Evolutionary conservation across 441 rosid species (phyloP), one percentile per base, ranked within the genome.

Genomic region (Populus hybrid): DNA sequence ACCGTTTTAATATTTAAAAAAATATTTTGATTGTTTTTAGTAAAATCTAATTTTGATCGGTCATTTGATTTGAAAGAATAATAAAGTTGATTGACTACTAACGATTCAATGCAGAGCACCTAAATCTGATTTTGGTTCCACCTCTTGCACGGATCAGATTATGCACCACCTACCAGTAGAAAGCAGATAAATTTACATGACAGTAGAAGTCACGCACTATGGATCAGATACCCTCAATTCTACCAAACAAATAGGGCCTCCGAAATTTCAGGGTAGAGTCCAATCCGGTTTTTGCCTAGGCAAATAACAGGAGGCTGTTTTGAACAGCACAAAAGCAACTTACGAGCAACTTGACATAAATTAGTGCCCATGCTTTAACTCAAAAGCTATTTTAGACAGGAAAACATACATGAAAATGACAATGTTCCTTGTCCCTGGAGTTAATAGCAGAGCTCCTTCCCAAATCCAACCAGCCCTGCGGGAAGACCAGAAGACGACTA

Each of bases 41-140:
- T 42, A 8, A 0, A 42, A 3, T 0, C 3, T 0, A 11, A 42
- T 11, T 11, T 40, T 42, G 1, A 42, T 11, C 18, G 0, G 1
- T 26, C 2, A 26, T 26, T 26, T 26, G 28, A 26, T 2, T 26
- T 26, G 28, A 2, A 26, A 26, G 28, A 26, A 26, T 26, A 26
- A 26, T 42, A 3, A 30, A 30, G 4, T 30, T 30, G 32, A 11
- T 0, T 4, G 32, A 11, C 11, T 3, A 14, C 5, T 0, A 30
- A 1, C 8, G 8, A 5, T 30, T 30, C 61, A 53, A 53, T 53
- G 21, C 61, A 1, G 61, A 53, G n/a, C 8, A 18, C 61, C 61
- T 18, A 6, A 53, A 6, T 53, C 61, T 53, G 8, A 18, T 18
- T 3, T 18, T 53, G 61, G n/a, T 53, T 53, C 50, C 4, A 40